phyloP scores from a whole-genome alignment of 345 rosid species.

The Cardamine occulta region DNA sequence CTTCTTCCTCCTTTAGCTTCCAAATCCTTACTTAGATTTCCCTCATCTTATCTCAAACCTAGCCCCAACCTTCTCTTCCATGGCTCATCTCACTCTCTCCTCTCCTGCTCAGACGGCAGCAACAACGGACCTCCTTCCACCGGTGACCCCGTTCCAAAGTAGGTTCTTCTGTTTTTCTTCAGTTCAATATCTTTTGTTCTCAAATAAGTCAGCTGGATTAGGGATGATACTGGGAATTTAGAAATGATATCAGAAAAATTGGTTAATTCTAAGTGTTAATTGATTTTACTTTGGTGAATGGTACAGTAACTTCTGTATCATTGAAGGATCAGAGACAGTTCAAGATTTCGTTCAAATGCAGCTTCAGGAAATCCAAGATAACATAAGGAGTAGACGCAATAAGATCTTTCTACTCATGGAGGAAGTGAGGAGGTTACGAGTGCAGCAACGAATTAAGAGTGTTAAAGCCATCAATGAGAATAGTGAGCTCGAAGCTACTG shows the following conservation, averaged over 20 bases:
- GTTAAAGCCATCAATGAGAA: conserved; percentile 44
- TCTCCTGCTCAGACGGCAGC: conserved; percentile 49
- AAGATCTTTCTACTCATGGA: conserved; percentile 98
- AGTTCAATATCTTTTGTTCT: background rate
- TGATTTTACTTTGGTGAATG: background rate
- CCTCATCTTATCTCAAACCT: conserved; percentile 38
- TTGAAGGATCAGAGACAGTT: conserved; percentile 94
- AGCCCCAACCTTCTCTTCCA: conserved; percentile 34
- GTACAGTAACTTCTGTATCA: conserved; percentile 82
- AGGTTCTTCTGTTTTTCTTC: conserved; percentile 12
- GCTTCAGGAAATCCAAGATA: conserved; percentile 78
- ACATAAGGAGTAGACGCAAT: conserved; percentile 83
- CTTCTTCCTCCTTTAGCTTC: conserved; percentile 41
- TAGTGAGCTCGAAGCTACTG: conserved; percentile 60
- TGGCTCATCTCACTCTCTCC: conserved; percentile 35
- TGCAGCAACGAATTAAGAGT: conserved; percentile 78
- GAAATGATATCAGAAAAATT: conserved; percentile 5
- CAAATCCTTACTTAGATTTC: conserved; percentile 38
- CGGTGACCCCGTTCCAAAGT: conserved; percentile 61
- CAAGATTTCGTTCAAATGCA: conserved; percentile 92
- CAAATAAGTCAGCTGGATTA: background rate
- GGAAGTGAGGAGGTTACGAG: conserved; percentile 90
- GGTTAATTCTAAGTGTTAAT: background rate
- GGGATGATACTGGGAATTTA: conserved; percentile 21
- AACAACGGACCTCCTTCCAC: conserved; percentile 50